Conservation (phyloP, 176 grass and related monocot genomes). For the Juncus inflexus region DNA sequence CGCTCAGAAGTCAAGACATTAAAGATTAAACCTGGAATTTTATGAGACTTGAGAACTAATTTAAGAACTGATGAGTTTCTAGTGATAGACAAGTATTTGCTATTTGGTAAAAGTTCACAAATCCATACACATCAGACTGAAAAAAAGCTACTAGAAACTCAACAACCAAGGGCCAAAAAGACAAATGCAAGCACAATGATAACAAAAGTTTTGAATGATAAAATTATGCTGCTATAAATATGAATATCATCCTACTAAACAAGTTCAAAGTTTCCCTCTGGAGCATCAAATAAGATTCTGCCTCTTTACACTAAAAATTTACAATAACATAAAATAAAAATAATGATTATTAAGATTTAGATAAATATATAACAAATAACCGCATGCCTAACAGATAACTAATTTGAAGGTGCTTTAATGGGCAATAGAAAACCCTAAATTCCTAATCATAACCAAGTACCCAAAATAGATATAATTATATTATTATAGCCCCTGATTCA, state of each 20-base stretch:
- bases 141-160: no score
- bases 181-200: background rate
- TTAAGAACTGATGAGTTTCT: no score
- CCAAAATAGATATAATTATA: background rate
- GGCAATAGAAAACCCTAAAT: constrained; percentile 14
- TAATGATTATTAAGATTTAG: constrained; percentile 16
- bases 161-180: no score
- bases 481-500: no score
- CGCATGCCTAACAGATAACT: constrained; percentile 5
- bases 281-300: constrained; percentile 22
- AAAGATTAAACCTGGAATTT: no score
- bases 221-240: constrained; percentile 17
- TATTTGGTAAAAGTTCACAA: no score
- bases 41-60: no score
- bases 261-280: background rate
- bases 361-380: constrained; percentile 15
- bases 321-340: constrained; percentile 13
- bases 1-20: no score
- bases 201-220: background rate
- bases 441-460: constrained; percentile 1
- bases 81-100: no score
- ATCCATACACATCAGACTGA: no score
- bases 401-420: constrained; percentile 4
- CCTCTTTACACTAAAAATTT: constrained; percentile 16
- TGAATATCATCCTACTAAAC: constrained; percentile 25